Percentiles rank a stretch among this genome's conserved stretches.
phyloP scores from a whole-genome alignment of 176 grass and related monocot species.

The Rhipidocladum racemiflorum region DNA sequence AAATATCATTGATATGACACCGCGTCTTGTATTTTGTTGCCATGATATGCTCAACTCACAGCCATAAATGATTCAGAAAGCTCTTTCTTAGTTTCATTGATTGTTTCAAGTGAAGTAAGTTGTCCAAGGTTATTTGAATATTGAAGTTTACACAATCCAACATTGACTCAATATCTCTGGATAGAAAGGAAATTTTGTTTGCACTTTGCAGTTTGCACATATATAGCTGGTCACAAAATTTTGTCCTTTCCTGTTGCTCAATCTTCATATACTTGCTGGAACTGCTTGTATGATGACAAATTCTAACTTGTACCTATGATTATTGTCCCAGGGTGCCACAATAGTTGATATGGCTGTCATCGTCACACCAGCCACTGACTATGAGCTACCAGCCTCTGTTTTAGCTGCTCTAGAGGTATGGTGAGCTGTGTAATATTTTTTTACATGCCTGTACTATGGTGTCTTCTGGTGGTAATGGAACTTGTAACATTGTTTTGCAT shows the following conservation, averaged over 20 bases:
- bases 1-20: not conserved
- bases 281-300: not conserved
- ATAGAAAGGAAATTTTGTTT: not conserved
- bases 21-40: not conserved
- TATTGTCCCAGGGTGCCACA: constrained; percentile 73
- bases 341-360: constrained; percentile 94
- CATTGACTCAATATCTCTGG: not conserved
- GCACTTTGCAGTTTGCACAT: constrained; percentile 21
- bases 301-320: not conserved
- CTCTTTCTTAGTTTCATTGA: not conserved
- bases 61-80: not conserved
- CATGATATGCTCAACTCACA: not conserved
- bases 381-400: constrained; percentile 61
- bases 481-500: constrained; percentile 3
- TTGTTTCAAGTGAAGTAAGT: not conserved
- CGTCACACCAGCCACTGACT: constrained; percentile 58
- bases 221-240: not conserved
- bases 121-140: not conserved
- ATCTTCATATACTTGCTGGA: not conserved
- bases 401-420: constrained; percentile 57
- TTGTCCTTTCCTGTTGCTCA: not conserved
- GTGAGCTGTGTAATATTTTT: constrained; percentile 1
- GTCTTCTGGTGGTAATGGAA: not conserved
- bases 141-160: not conserved
- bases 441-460: constrained; percentile 1